These are phyloP conservation scores for Penicillium nucicola DNA, from an alignment of 495 filamentous ascomycete species.

Conservation along the genomic window DNA sequence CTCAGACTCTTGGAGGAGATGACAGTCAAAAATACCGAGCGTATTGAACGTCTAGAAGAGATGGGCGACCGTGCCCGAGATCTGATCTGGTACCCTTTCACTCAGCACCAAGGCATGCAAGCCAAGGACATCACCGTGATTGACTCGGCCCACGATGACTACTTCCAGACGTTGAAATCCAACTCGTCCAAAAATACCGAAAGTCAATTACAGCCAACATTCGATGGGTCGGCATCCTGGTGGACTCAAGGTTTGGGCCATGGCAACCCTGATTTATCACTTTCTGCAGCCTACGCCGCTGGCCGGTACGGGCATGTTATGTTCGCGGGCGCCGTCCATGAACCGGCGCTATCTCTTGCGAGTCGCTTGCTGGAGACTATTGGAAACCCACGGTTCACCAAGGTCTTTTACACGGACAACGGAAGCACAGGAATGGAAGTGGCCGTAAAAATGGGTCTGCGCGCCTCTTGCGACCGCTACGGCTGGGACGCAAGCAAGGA, in stretches of 20 bases:
- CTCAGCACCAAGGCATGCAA: constrained; percentile 63
- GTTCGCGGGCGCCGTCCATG: constrained; percentile 71
- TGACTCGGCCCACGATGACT: constrained; percentile 72
- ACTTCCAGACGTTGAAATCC: constrained; percentile 58
- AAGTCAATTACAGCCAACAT: constrained; percentile 52
- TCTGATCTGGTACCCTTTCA: constrained; percentile 79
- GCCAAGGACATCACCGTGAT: constrained; percentile 61
- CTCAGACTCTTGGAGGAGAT: constrained; percentile 45
- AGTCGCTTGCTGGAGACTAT: constrained; percentile 53
- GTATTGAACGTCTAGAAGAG: constrained; percentile 52
- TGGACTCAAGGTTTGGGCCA: constrained; percentile 85
- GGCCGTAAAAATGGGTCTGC: constrained; percentile 74
- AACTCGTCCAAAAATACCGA: constrained; percentile 2
- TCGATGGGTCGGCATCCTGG: constrained; percentile 80
- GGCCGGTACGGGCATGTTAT: constrained; percentile 85
- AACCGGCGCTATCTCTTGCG: constrained; percentile 65
- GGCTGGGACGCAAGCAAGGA: constrained; percentile 54
- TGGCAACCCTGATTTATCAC: constrained; percentile 61
- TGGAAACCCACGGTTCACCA: constrained; percentile 56
- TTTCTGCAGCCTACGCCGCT: constrained; percentile 72
- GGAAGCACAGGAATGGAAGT: constrained; percentile 78
- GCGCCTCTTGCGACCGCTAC: constrained; percentile 60
- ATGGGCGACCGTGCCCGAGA: constrained; percentile 57
- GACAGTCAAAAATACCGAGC: constrained; percentile 40
- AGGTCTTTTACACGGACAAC: constrained; percentile 76